Evolutionary conservation across 2,329 filamentous ascomycete genomes (phyloP).

Genomic region (Botrytis fabae): DNA sequence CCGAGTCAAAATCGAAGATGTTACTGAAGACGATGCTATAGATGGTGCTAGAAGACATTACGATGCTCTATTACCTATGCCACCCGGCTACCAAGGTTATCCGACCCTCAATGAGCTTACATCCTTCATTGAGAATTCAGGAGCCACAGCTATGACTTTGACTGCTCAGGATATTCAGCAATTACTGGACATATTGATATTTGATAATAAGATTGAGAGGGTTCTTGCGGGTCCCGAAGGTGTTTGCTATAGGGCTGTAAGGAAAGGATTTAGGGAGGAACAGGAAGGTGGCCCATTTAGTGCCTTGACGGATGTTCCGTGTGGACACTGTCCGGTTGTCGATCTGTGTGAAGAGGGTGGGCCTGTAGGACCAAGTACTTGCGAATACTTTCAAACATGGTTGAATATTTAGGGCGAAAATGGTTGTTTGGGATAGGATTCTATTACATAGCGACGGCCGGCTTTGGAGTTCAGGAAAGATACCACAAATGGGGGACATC

Average conservation of each 20-base stretch:
- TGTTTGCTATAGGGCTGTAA: slow-evolving; percentile 42
- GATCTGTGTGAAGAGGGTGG: slow-evolving; percentile 89
- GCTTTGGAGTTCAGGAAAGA: slow-evolving; percentile 38
- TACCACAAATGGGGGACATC: slow-evolving; percentile 31
- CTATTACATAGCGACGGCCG: slow-evolving; percentile 34
- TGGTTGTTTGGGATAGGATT: slow-evolving; percentile 21
- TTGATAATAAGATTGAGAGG: slow-evolving; percentile 79
- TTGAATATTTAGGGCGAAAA: slow-evolving; percentile 47
- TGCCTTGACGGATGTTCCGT: slow-evolving; percentile 78
- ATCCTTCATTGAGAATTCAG: slow-evolving; percentile 65
- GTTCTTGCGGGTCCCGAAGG: slow-evolving; percentile 43
- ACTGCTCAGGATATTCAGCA: slow-evolving; percentile 78
- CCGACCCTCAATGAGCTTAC: slow-evolving; percentile 80
- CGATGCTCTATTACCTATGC: slow-evolving; percentile 49
- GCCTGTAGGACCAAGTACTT: slow-evolving; percentile 84
- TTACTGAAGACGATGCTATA: slow-evolving; percentile 28
- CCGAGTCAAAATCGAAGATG: slow-evolving; percentile 24
- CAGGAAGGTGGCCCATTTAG: slow-evolving; percentile 45
- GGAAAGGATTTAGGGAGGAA: slow-evolving; percentile 37
- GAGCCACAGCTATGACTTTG: slow-evolving; percentile 69
- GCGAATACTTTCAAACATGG: slow-evolving; percentile 90
- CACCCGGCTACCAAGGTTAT: slow-evolving; percentile 71
- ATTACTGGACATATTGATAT: slow-evolving; percentile 83
- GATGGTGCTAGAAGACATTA: slow-evolving; percentile 26
- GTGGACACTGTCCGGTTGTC: slow-evolving; percentile 89